Evolutionary conservation across 2,329 filamentous ascomycete genomes (phyloP).

Genomic region (Penicillium sp.): DNA sequence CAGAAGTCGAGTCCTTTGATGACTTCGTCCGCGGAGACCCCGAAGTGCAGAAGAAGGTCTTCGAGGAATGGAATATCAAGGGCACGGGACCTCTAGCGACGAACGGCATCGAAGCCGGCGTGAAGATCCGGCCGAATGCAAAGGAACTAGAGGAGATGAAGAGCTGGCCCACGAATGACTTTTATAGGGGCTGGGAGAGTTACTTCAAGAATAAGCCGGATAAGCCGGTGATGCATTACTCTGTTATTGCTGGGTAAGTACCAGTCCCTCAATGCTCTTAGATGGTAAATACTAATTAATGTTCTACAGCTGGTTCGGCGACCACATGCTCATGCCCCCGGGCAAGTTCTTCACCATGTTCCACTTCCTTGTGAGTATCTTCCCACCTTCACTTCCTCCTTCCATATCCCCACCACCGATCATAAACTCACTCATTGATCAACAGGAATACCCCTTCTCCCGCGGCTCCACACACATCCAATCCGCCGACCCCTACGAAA

Average conservation of each 20-base stretch:
- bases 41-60: slow-evolving; percentile 63
- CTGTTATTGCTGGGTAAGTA: slow-evolving; percentile 56
- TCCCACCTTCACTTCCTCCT: too few species aligned
- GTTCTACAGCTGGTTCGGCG: slow-evolving; percentile 37
- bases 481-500: slow-evolving; percentile 61
- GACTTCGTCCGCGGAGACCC: slow-evolving; percentile 69
- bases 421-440: too few species aligned
- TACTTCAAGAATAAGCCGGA: slow-evolving; percentile 80
- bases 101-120: slow-evolving; percentile 70
- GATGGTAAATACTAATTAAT: too few species aligned
- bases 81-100: slow-evolving; percentile 69
- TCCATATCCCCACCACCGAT: too few species aligned
- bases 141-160: slow-evolving; percentile 63
- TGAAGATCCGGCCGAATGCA: slow-evolving; percentile 64
- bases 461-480: slow-evolving; percentile 63
- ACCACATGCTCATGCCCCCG: slow-evolving; percentile 55
- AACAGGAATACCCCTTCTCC: slow-evolving; percentile 64
- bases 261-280: too few species aligned
- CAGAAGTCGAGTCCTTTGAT: slow-evolving; percentile 67
- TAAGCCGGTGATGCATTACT: slow-evolving; percentile 82
- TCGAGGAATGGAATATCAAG: slow-evolving; percentile 68
- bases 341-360: slow-evolving; percentile 80
- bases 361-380: too few species aligned
- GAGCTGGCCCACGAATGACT: slow-evolving; percentile 64
- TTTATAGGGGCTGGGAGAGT: slow-evolving; percentile 61